Percentiles rank a stretch among this genome's conserved stretches.
phyloP scores from a whole-genome alignment of 352 stramenopile species.

The Saprolegnia parasitica region DNA sequence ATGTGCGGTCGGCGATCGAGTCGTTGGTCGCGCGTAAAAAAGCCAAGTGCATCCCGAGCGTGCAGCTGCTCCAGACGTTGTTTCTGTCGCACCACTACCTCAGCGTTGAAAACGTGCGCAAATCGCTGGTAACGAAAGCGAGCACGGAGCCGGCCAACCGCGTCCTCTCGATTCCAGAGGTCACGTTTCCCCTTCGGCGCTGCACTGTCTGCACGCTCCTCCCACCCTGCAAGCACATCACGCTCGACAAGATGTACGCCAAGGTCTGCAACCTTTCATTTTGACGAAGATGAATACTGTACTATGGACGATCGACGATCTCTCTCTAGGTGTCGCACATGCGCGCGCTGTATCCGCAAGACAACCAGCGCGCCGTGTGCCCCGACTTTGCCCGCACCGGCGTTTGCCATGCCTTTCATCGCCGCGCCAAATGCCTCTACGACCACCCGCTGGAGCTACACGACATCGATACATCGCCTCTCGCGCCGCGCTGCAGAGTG shows the following conservation, averaged over 20 bases:
- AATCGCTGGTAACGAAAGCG: slow-evolving; percentile 11
- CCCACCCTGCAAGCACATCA: slow-evolving; percentile 54
- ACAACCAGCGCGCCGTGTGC: slow-evolving; percentile 35
- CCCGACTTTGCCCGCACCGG: slow-evolving; percentile 45
- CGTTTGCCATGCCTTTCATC: slow-evolving; percentile 56
- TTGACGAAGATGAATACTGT: too few species aligned
- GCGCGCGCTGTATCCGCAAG: slow-evolving; percentile 45
- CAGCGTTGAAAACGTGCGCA: slow-evolving; percentile 50
- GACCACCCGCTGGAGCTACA: slow-evolving; percentile 50
- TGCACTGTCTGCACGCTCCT: slow-evolving; percentile 63
- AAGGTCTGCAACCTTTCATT: too few species aligned
- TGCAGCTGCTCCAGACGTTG: slow-evolving; percentile 44
- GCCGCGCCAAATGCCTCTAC: slow-evolving; percentile 57
- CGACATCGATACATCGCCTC: slow-evolving; percentile 43
- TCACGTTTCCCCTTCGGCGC: slow-evolving; percentile 53
- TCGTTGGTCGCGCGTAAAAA: slow-evolving; percentile 36
- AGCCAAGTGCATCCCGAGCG: slow-evolving; percentile 40
- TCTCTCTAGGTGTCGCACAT: slow-evolving; percentile 40
- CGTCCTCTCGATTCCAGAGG: slow-evolving; percentile 47
- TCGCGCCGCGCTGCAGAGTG: slow-evolving; percentile 40
- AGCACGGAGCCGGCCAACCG: neutral
- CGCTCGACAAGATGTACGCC: slow-evolving; percentile 42
- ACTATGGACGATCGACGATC: too few species aligned
- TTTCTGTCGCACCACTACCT: slow-evolving; percentile 54
- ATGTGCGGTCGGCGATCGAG: slow-evolving; percentile 51